Evolutionary conservation across 805 yeast species (phyloP).

Genomic region (Pichia phayaonensis): DNA sequence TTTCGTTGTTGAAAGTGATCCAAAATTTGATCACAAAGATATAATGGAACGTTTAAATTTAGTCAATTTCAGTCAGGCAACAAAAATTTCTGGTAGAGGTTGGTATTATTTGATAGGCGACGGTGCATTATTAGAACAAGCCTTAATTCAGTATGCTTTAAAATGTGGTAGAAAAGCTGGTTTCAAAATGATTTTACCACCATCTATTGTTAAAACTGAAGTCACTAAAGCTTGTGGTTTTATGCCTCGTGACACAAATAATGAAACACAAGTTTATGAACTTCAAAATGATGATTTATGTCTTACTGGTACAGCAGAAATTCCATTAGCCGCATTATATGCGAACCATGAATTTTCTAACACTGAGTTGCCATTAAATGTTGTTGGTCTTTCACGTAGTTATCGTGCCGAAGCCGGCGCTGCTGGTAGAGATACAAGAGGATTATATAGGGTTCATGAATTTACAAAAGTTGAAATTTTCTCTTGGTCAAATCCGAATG

Average conservation of each 20-base stretch:
- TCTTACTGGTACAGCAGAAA: constrained; percentile 91
- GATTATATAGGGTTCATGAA: constrained; percentile 91
- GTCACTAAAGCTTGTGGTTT: constrained; percentile 88
- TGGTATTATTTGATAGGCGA: constrained; percentile 82
- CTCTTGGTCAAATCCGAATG: constrained; percentile 48
- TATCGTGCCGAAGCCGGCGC: constrained; percentile 98
- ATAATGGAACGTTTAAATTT: constrained; percentile 65
- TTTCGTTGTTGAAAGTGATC: background rate
- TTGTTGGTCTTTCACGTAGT: constrained; percentile 78
- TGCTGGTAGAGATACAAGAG: constrained; percentile 85
- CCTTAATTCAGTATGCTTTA: constrained; percentile 74
- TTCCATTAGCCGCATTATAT: constrained; percentile 78
- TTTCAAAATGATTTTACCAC: constrained; percentile 69
- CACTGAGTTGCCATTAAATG: constrained; percentile 43
- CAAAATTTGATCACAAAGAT: constrained; percentile 49
- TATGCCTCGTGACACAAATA: constrained; percentile 81
- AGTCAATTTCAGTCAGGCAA: constrained; percentile 63
- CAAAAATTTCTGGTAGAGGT: constrained; percentile 73
- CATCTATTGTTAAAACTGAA: constrained; percentile 74
- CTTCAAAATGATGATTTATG: constrained; percentile 45
- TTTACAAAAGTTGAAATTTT: constrained; percentile 92
- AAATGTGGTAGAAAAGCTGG: constrained; percentile 58
- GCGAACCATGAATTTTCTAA: constrained; percentile 33
- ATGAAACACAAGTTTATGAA: constrained; percentile 78
- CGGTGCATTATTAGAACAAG: constrained; percentile 86